Evolutionary conservation across 768 basidiomycete genomes (phyloP).

Genomic region (Psilocybe subaeruginosa): DNA sequence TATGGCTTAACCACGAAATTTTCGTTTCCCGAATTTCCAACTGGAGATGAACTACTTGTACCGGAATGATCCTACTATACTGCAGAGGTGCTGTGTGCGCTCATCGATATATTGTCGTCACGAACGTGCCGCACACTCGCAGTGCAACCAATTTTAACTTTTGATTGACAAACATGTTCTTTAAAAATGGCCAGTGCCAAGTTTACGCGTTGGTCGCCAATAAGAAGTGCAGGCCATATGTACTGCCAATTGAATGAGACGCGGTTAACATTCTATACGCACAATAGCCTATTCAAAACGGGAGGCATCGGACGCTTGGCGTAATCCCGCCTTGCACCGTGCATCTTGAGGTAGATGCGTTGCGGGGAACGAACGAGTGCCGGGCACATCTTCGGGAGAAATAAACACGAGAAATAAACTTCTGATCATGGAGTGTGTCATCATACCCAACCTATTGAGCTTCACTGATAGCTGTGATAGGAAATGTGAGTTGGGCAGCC

Average conservation of each 20-base stretch:
- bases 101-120: background rate
- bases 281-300: background rate
- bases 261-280: background rate
- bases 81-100: background rate
- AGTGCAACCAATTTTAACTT: background rate
- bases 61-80: slow-evolving; percentile 3
- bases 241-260: background rate
- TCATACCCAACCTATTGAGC: too few species aligned
- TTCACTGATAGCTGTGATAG: background rate
- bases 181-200: background rate
- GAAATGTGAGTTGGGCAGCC: background rate
- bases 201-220: background rate
- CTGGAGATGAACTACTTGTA: background rate
- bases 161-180: background rate
- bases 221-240: background rate
- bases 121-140: slow-evolving; percentile 11
- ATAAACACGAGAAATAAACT: background rate
- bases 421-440: too few species aligned
- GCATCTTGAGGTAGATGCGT: background rate
- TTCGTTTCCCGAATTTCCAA: background rate
- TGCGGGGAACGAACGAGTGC: background rate
- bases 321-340: background rate
- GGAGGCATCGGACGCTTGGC: background rate
- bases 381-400: background rate
- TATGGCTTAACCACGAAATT: background rate